Evolutionary conservation across 2,329 filamentous ascomycete species (phyloP), one percentile per base, ranked within the genome.

Genomic region (Fusarium staphyleae): DNA sequence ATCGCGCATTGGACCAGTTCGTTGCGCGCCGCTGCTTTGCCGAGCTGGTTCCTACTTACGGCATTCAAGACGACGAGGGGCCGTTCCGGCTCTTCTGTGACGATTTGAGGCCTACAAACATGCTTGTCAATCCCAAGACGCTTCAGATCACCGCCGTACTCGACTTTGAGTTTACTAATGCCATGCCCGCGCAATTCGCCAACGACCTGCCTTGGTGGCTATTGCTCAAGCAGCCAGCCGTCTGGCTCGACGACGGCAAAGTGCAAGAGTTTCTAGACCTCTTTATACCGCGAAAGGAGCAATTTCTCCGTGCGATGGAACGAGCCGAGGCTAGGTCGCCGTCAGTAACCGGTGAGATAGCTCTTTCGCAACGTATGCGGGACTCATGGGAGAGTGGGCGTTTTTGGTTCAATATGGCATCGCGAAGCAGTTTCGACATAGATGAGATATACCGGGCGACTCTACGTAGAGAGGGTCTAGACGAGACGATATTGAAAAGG

Each of bases 131-230:
- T 40, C 70, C 67, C 6, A 51, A 68, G 5, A 76, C 69, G n/a
- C 57, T 73, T 2, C 59, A 52, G 3, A 72, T 77, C 44, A 74
- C 63, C 0, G 74, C 71, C 0, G 62, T 75, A 13, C 53, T 77
- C 32, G 75, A 78, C 22, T 78, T 75, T 16, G 75, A 77, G 60
- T 78, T 75, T 39, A 75, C 74, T 36, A 75, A 79, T 52, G 60
- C 63, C 41, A 72, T 75, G 70, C 75, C 75, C 1, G 63, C 67
- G 3, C 71, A 77, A 52, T 77, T 72, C 55, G 46, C 69, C 2
- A 71, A 70, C 48, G 72, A 74, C 22, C 67, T 68, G 43, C 74
- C 75, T 15, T 75, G 70, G 71, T 77, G 75, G 74, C 66, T 77
- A 3, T 49, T 78, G 34, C 39, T 69, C 13, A 16, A 34, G 32